These are phyloP conservation scores for Aureobasidium pullulans DNA, from an alignment of 2,329 filamentous ascomycete species.

Conservation along the genomic window DNA sequence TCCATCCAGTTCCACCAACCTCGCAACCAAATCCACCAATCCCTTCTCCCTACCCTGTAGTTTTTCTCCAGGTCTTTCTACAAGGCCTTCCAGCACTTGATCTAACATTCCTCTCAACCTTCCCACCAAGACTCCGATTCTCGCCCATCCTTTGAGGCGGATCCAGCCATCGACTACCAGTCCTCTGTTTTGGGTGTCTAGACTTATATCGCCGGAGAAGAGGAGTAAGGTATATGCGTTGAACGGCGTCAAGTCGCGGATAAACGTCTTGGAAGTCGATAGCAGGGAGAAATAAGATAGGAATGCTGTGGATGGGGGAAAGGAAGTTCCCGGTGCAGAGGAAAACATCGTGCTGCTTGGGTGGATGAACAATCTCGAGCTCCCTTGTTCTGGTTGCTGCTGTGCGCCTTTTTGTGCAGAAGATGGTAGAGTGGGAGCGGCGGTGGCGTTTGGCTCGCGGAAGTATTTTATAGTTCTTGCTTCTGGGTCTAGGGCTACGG, in stretches of 20 bases:
- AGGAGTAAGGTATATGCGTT: constrained; percentile 83
- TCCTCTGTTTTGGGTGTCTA: constrained; percentile 82
- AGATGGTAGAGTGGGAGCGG: neutral
- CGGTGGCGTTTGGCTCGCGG: constrained; percentile 41
- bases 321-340: constrained; percentile 52
- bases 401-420: constrained; percentile 33
- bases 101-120: constrained; percentile 81
- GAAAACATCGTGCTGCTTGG: constrained; percentile 82
- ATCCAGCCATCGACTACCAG: constrained; percentile 91
- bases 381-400: neutral
- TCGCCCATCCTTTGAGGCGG: constrained; percentile 78
- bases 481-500: constrained; percentile 88
- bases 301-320: constrained; percentile 67
- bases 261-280: constrained; percentile 83
- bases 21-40: constrained; percentile 69
- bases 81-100: constrained; percentile 68
- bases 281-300: constrained; percentile 90
- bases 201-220: constrained; percentile 75
- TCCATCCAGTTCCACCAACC: constrained; percentile 83
- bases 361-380: constrained; percentile 77
- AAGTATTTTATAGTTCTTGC: constrained; percentile 90
- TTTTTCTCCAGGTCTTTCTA: constrained; percentile 59
- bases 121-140: constrained; percentile 83
- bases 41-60: constrained; percentile 39
- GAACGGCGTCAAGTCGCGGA: constrained; percentile 86